Evolutionary conservation across 495 filamentous ascomycete species (phyloP), one percentile per base, ranked within the genome.

Genomic region (Talaromyces adpressus): DNA sequence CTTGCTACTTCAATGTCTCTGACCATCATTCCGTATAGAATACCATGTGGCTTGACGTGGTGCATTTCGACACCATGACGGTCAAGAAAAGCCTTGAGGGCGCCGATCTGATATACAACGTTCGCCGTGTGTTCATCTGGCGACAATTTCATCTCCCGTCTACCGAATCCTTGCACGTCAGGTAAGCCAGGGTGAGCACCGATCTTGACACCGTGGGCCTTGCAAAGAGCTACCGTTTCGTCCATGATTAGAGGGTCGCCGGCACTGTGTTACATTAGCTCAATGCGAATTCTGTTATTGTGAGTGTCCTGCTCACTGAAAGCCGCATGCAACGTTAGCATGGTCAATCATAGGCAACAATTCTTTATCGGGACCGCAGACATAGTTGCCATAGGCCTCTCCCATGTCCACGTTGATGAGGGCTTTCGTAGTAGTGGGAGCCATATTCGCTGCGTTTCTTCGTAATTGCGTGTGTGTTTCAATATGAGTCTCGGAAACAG

Each of bases 241-340:
- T 75, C 68, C 85, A 88, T 88, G 59, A 85, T 83, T 1, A 84
- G 64, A 3, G 85, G 85, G 63, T 87, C 83, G 22, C 84, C 74
- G 22, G 6, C 54, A 25, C 49, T 23, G 57, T 59, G 20, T 8
- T 18, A 51, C 23, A 6, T 59, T 22, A 59, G 16, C 29, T 41
- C 59, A 6, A 16, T 47, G 41, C 25, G 9, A 8, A 56, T 25
- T 16, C 23, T 54, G 32, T 16, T 27, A 30, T 1, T 22, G 36
- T 53, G n/a, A 1, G 64, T 56, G 45, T 63, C 67, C 70, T 30
- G 63, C 75, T 53, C 78, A 81, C 64, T 86, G 85, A 67, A 87
- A 86, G 5, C 84, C 85, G 66, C 85, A 87, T 3, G 85, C 85
- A 9, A 87, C 67, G 64, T 88, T 87, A n/a, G 85, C 85, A 63